These are phyloP conservation scores for Exsudoporus frostii DNA, from an alignment of 768 basidiomycete genomes.

Conservation along the genomic window DNA sequence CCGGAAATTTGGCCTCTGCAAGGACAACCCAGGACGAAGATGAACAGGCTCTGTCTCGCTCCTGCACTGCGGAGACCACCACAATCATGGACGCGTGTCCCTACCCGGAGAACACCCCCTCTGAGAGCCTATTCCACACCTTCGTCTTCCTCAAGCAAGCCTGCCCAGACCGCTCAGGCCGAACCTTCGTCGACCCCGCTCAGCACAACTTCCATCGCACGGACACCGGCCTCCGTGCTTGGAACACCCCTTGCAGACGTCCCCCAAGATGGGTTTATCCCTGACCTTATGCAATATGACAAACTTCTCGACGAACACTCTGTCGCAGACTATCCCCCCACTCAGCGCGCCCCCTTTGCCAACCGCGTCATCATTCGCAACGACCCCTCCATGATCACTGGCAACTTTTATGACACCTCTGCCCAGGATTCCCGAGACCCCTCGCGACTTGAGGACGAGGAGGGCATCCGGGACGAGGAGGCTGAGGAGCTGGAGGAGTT, in stretches of 20 bases:
- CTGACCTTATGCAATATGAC: conserved; percentile 62
- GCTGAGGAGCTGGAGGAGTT: conserved; percentile 16
- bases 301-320: conserved; percentile 61
- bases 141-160: conserved; percentile 8
- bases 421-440: conserved; percentile 5
- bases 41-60: conserved; percentile 27
- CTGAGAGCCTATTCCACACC: conserved; percentile 19
- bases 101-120: not conserved
- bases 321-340: conserved; percentile 50
- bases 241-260: conserved; percentile 19
- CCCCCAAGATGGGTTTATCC: conserved; percentile 36
- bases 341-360: conserved; percentile 48
- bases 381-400: conserved; percentile 64
- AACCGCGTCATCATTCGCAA: conserved; percentile 69
- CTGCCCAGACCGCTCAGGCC: not conserved
- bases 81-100: conserved; percentile 1
- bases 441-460: conserved; percentile 3
- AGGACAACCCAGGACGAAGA: not conserved
- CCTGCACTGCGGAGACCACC: conserved; percentile 12
- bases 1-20: conserved; percentile 13
- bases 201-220: not conserved
- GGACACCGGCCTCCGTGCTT: conserved; percentile 1
- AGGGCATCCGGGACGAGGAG: conserved; percentile 8
- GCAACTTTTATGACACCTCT: conserved; percentile 24
- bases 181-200: conserved; percentile 3